Evolutionary conservation across 2,329 filamentous ascomycete species (phyloP).

Genomic region (Fusarium sp.): DNA sequence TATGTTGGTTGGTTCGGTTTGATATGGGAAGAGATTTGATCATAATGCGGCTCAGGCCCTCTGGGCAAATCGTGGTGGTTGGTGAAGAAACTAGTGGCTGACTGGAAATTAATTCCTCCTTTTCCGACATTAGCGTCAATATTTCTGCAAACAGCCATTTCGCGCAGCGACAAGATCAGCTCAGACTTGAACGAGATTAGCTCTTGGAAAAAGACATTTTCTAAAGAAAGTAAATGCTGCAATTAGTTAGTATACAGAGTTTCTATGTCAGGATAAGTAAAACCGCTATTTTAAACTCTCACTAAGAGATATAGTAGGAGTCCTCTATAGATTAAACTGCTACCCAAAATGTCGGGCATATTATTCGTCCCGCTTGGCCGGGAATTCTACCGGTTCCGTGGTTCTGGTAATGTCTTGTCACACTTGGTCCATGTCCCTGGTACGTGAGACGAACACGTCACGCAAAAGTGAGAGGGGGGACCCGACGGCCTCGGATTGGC

Average conservation of each 20-base stretch:
- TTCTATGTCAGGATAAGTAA: not conserved
- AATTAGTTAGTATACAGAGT: not conserved
- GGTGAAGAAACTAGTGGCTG: not conserved
- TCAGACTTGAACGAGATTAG: not conserved
- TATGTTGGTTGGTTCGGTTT: not conserved
- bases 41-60: not conserved
- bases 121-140: not conserved
- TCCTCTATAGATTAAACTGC: not conserved
- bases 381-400: not conserved
- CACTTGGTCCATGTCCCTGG: not conserved
- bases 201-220: not conserved
- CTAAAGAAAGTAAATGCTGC: not conserved
- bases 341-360: not conserved
- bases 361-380: not conserved
- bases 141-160: not conserved
- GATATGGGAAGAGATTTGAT: not conserved
- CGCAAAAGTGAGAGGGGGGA: not conserved
- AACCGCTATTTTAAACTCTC: not conserved
- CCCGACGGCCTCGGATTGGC: not conserved
- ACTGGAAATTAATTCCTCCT: slow-evolving; percentile 3
- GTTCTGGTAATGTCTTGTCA: not conserved
- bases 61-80: not conserved
- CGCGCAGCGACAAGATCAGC: not conserved
- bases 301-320: not conserved
- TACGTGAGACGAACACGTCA: not conserved